Percentiles rank a stretch among this genome's conserved stretches.
Conservation (phyloP, 2,329 filamentous ascomycete species). For the Helotiales sp. region DNA sequence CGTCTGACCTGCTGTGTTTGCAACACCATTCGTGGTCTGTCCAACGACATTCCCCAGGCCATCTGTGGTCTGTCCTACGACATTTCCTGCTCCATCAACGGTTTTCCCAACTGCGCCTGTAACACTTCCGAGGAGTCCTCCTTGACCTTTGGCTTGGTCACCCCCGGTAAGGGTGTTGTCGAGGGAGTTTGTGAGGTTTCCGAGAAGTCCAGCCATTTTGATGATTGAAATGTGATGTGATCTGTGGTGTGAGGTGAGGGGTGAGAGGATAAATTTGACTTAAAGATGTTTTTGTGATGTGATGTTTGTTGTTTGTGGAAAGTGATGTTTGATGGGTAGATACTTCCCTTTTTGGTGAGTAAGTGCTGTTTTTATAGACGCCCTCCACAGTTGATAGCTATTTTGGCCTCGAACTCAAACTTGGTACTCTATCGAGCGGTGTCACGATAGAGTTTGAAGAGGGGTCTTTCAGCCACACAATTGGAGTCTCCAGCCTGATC, state of each 20-base stretch:
- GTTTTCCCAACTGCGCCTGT: slow-evolving; percentile 43
- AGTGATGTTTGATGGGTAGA: not conserved
- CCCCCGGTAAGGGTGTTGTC: slow-evolving; percentile 48
- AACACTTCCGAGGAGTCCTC: slow-evolving; percentile 46
- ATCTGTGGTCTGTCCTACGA: slow-evolving; percentile 39
- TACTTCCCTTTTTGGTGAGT: not conserved
- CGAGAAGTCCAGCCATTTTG: slow-evolving; percentile 43
- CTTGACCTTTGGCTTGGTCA: slow-evolving; percentile 46
- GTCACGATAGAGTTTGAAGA: not conserved
- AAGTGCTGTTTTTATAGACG: not conserved
- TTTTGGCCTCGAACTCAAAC: not conserved
- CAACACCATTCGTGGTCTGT: slow-evolving; percentile 29
- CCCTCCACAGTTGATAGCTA: not conserved
- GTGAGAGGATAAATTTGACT: too few relatives aligned
- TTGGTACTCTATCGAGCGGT: not conserved
- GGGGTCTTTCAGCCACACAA: not conserved
- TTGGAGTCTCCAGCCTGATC: not conserved
- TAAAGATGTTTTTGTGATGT: not conserved
- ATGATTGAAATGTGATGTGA: not conserved
- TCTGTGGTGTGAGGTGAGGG: too few relatives aligned
- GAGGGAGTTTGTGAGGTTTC: slow-evolving; percentile 44
- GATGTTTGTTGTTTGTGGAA: too few relatives aligned
- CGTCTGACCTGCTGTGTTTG: slow-evolving; percentile 21
- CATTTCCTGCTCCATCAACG: slow-evolving; percentile 45
- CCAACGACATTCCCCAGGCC: slow-evolving; percentile 33